Percentiles rank a stretch among this genome's conserved stretches.
Conservation (phyloP, 371 early-diverging fungal species). For the Syncephalastrum contaminatum region DNA sequence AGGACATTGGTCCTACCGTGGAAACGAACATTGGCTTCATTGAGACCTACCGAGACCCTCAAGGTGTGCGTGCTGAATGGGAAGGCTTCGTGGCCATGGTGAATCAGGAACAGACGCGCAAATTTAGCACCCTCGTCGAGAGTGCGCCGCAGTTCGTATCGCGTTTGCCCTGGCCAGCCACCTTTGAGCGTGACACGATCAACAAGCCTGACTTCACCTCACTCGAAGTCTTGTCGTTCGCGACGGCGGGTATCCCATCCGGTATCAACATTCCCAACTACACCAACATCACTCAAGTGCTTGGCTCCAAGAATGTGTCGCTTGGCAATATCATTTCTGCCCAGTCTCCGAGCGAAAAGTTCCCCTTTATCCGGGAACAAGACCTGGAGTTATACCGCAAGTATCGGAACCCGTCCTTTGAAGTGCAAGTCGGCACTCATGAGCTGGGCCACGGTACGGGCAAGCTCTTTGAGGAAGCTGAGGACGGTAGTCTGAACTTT, state of each 20-base stretch:
- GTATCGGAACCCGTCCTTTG: conserved; percentile 52
- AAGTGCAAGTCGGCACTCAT: conserved; percentile 56
- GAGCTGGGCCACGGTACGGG: conserved; percentile 64
- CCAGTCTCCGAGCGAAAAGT: conserved; percentile 47
- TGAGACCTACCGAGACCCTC: conserved; percentile 64
- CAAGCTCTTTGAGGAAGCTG: conserved; percentile 53
- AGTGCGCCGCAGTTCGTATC: conserved; percentile 50
- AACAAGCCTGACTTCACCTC: conserved; percentile 66
- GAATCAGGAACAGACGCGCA: conserved; percentile 60
- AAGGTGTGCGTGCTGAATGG: conserved; percentile 68
- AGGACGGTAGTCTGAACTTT: conserved; percentile 55
- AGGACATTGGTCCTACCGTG: conserved; percentile 57
- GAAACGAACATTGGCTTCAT: conserved; percentile 57
- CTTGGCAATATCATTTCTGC: conserved; percentile 62
- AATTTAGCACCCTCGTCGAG: conserved; percentile 55
- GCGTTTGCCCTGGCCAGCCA: conserved; percentile 56
- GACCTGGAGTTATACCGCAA: conserved; percentile 47
- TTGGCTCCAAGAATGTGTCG: conserved; percentile 67
- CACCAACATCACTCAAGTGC: conserved; percentile 49
- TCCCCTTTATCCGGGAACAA: conserved; percentile 46
- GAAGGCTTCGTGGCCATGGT: conserved; percentile 68
- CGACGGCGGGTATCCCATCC: conserved; percentile 54
- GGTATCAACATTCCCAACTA: conserved; percentile 72
- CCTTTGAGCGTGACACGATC: conserved; percentile 59
- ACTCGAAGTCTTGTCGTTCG: conserved; percentile 60